Evolutionary conservation across 2,329 filamentous ascomycete genomes (phyloP).

Genomic region (Sporothrix humicola): DNA sequence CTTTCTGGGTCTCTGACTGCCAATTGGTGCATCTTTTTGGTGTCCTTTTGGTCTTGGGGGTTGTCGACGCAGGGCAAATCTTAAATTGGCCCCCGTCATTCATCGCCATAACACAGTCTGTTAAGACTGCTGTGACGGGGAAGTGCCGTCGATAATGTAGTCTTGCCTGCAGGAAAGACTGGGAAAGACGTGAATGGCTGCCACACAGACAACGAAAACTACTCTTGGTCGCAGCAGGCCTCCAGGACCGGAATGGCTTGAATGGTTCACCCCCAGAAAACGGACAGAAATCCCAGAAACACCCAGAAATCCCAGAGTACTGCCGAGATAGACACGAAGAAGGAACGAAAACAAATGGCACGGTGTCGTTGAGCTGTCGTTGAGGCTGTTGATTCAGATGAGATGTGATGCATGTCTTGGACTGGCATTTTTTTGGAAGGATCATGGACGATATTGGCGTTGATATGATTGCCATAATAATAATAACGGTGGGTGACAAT

Average conservation of each 20-base stretch:
- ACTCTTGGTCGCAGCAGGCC: neutral
- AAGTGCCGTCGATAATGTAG: neutral
- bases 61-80: neutral
- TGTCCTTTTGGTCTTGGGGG: neutral
- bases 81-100: conserved; percentile 9
- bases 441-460: neutral
- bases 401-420: conserved; percentile 6
- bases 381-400: neutral
- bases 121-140: neutral
- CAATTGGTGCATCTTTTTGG: neutral
- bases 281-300: no score
- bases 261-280: neutral
- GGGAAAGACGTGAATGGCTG: neutral
- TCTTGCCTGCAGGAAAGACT: no score
- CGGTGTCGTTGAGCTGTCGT: neutral
- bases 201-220: neutral
- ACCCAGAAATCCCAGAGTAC: neutral
- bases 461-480: neutral
- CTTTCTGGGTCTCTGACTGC: neutral
- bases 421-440: neutral
- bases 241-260: conserved; percentile 5
- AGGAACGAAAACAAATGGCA: conserved; percentile 21
- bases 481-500: neutral
- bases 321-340: conserved; percentile 34
- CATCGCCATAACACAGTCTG: neutral